phyloP scores from a whole-genome alignment of 2,329 filamentous ascomycete genomes.

The Monosporascus sp. region DNA sequence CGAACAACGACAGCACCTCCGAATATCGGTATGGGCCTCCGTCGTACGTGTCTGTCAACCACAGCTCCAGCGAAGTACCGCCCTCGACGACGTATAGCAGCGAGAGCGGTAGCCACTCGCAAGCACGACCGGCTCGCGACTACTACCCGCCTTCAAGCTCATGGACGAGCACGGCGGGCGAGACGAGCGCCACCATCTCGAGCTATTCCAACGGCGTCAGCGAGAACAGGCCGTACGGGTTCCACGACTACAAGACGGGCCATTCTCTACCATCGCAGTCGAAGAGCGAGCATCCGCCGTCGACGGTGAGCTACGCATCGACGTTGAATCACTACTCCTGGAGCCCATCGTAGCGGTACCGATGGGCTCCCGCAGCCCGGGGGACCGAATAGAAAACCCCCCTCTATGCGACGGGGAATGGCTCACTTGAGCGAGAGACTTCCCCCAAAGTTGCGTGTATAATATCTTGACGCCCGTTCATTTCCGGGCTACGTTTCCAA shows the following conservation, averaged over 20 bases:
- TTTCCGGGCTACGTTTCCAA: background rate
- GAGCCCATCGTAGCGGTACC: conserved; percentile 39
- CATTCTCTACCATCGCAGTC: conserved; percentile 27
- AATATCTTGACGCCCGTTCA: background rate
- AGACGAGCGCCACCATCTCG: conserved; percentile 36
- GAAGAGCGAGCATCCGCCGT: conserved; percentile 30
- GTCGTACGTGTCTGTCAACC: conserved; percentile 31
- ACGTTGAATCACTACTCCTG: conserved; percentile 54
- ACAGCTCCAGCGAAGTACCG: conserved; percentile 29
- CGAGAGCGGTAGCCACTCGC: conserved; percentile 10
- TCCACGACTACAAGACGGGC: conserved; percentile 43
- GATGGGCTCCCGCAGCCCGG: too few species aligned
- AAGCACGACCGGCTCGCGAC: conserved; percentile 37
- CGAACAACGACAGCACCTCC: conserved; percentile 43
- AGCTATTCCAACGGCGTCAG: conserved; percentile 35
- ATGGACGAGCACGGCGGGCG: conserved; percentile 48
- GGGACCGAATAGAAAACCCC: conserved; percentile 3
- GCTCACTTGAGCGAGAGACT: background rate
- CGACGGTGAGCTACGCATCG: conserved; percentile 42
- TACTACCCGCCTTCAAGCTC: conserved; percentile 49
- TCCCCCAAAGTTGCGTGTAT: background rate
- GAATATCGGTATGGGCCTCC: conserved; percentile 55
- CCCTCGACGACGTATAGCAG: conserved; percentile 25
- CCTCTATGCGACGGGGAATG: background rate
- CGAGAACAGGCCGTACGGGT: conserved; percentile 45